phyloP scores from a whole-genome alignment of 202 grass and related monocot genomes.

The Zizania palustris region DNA sequence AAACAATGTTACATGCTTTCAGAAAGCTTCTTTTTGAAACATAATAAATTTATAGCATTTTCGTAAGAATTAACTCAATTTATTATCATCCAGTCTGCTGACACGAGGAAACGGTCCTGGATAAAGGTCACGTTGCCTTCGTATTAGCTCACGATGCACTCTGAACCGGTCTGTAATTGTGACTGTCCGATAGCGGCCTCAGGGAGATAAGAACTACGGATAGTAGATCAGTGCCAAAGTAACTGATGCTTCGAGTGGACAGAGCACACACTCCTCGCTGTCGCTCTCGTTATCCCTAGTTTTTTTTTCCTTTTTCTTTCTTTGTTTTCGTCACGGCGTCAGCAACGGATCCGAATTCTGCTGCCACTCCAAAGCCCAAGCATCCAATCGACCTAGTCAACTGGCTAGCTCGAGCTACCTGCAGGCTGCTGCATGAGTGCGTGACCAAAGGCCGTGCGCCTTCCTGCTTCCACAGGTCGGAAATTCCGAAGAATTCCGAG shows the following conservation, averaged over 20 bases:
- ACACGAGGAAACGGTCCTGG: constrained; percentile 19
- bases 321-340: not conserved
- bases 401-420: too few species aligned
- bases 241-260: not conserved
- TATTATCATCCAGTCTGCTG: too few species aligned
- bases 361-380: not conserved
- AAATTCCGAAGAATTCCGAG: too few species aligned
- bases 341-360: not conserved
- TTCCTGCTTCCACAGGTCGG: too few species aligned
- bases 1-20: too few species aligned
- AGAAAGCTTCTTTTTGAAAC: too few species aligned
- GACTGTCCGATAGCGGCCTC: constrained; percentile 24
- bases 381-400: too few species aligned
- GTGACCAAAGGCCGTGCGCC: too few species aligned
- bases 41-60: too few species aligned
- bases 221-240: not conserved
- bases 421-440: too few species aligned
- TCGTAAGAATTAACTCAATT: too few species aligned
- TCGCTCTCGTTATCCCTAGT: not conserved
- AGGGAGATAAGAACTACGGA: constrained; percentile 1
- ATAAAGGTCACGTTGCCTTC: constrained; percentile 39
- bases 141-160: constrained; percentile 28
- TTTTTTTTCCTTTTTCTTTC: not conserved
- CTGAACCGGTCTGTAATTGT: constrained; percentile 24
- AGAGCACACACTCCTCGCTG: not conserved